These are phyloP conservation scores for Uronychia binucleata DNA, from an alignment of 73 alveolate species.

Conservation along the genomic window DNA sequence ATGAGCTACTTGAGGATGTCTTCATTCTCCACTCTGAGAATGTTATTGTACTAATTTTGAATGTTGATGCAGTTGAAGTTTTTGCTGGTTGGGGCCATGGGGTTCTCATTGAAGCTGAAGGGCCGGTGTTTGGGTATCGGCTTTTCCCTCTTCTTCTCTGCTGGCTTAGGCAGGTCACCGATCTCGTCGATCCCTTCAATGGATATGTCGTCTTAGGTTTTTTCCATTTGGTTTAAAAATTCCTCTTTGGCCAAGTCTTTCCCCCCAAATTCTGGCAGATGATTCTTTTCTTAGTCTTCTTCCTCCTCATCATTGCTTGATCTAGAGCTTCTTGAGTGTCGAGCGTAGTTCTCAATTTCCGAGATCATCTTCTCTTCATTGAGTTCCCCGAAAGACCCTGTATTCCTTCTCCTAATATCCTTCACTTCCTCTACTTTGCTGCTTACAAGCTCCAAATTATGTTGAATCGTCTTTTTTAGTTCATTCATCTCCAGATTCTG, in stretches of 20 bases:
- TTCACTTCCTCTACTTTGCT: conserved; percentile 8
- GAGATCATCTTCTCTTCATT: conserved; percentile 34
- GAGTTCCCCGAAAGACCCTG: conserved; percentile 9
- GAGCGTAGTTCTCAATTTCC: too few species aligned
- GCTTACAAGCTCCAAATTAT: conserved; percentile 17
- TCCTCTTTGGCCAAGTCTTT: too few species aligned
- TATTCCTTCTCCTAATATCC: conserved; percentile 10
- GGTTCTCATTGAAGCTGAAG: neutral
- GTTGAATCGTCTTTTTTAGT: neutral
- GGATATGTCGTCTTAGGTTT: too few species aligned
- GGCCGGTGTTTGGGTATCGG: neutral
- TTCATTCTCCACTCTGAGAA: neutral
- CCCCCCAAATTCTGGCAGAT: too few species aligned
- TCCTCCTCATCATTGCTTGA: too few species aligned
- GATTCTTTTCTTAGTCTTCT: too few species aligned
- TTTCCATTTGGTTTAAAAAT: too few species aligned
- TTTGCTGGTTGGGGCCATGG: neutral
- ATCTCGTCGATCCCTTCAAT: too few species aligned
- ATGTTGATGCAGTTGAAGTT: neutral
- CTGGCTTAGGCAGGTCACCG: too few species aligned
- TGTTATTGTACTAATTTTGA: neutral
- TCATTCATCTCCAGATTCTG: neutral
- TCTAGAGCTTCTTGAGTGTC: too few species aligned
- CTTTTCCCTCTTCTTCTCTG: neutral
- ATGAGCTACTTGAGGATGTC: neutral